A percentile compares a stretch with the other conserved stretches of the same genome.
These are phyloP conservation scores for Dichotomocladium elegans DNA, from an alignment of 371 early-diverging fungal species.

Conservation along the genomic window DNA sequence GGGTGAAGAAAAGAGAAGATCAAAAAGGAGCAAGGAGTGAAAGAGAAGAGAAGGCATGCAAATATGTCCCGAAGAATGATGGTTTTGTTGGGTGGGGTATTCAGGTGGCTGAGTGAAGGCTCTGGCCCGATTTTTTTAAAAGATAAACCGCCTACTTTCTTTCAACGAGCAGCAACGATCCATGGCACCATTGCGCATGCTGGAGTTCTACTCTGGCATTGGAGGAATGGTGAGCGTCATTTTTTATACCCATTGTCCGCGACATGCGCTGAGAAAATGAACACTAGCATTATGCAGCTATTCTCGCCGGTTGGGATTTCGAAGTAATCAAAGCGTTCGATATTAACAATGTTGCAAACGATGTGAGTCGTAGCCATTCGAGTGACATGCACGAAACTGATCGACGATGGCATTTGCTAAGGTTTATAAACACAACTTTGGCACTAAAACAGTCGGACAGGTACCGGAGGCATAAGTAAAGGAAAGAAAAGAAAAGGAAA, in stretches of 20 bases:
- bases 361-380: too few relatives aligned
- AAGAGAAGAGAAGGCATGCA: too few relatives aligned
- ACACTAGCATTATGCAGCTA: conserved; percentile 68
- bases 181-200: conserved; percentile 35
- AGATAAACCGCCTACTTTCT: too few relatives aligned
- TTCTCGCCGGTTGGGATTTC: conserved; percentile 51
- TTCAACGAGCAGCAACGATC: neutral
- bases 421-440: conserved; percentile 73
- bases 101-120: neutral
- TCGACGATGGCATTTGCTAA: neutral
- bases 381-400: neutral
- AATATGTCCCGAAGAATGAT: too few relatives aligned
- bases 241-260: too few relatives aligned
- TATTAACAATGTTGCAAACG: conserved; percentile 77
- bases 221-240: conserved; percentile 71
- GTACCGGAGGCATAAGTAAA: conserved; percentile 21
- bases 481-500: neutral
- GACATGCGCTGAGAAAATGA: too few relatives aligned
- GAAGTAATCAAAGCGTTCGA: conserved; percentile 74
- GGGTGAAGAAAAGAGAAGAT: too few relatives aligned
- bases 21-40: too few relatives aligned
- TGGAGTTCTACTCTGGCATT: conserved; percentile 73
- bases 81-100: too few relatives aligned
- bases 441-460: conserved; percentile 59
- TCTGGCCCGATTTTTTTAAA: too few relatives aligned